Conservation (phyloP, 139 green algal species). For the Coelastrella sp. region DNA sequence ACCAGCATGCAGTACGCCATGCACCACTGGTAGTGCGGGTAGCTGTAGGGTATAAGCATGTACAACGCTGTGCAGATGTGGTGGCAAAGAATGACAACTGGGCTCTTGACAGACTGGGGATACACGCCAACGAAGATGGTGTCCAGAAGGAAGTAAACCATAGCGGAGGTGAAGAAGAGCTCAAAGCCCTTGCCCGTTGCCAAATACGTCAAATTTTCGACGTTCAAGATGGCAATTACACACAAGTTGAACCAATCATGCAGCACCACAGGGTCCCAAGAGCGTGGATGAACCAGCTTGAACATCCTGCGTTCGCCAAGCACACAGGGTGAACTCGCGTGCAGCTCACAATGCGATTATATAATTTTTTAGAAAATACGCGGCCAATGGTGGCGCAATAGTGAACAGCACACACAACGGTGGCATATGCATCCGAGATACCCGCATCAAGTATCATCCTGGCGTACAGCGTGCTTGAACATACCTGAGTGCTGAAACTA, state of each 20-base stretch:
- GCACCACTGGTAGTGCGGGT: constrained; percentile 67
- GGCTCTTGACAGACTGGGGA: constrained; percentile 63
- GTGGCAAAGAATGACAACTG: constrained; percentile 65
- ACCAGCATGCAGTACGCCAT: constrained; percentile 62
- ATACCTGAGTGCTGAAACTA: neutral
- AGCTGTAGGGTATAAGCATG: constrained; percentile 68
- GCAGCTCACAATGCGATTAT: constrained; percentile 34
- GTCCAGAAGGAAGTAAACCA: constrained; percentile 64
- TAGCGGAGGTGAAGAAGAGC: constrained; percentile 51
- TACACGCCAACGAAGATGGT: constrained; percentile 50
- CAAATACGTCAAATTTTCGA: constrained; percentile 35
- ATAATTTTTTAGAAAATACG: neutral
- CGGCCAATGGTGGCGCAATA: neutral
- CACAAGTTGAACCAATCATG: constrained; percentile 51
- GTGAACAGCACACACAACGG: neutral
- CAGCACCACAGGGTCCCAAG: constrained; percentile 39
- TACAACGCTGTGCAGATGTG: constrained; percentile 60
- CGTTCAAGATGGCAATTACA: constrained; percentile 41
- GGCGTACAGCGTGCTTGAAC: neutral
- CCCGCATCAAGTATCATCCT: neutral
- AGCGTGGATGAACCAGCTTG: constrained; percentile 43
- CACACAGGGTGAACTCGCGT: constrained; percentile 53
- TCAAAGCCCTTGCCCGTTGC: constrained; percentile 46
- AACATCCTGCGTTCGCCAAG: constrained; percentile 38
- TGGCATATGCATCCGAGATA: constrained; percentile 7